These are phyloP conservation scores for Alternaria metachromatica DNA, from an alignment of 2,329 filamentous ascomycete species.

Conservation along the genomic window DNA sequence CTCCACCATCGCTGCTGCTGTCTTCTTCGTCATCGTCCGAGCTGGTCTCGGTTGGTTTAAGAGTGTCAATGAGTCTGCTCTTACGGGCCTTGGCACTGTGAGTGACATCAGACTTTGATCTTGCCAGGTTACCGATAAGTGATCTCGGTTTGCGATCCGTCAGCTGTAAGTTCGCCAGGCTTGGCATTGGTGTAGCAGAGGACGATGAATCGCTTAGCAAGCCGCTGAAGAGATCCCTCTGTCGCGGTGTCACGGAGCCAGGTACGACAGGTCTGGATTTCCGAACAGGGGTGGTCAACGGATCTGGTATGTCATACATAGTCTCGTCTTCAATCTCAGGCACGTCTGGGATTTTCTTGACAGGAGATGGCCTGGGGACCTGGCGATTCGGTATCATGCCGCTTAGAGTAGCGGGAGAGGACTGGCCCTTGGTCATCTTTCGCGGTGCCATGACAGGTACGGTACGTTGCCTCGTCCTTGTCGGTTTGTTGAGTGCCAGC, in stretches of 20 bases:
- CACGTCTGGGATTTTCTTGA: slow-evolving; percentile 18
- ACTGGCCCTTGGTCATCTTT: slow-evolving; percentile 35
- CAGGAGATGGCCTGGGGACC: slow-evolving; percentile 20
- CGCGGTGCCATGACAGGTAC: slow-evolving; percentile 22
- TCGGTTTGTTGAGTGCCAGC: slow-evolving; percentile 31
- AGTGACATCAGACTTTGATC: slow-evolving; percentile 44
- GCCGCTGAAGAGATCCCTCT: slow-evolving; percentile 44
- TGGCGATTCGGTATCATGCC: slow-evolving; percentile 40
- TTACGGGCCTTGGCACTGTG: slow-evolving; percentile 32
- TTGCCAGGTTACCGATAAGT: slow-evolving; percentile 29
- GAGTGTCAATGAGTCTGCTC: slow-evolving; percentile 40
- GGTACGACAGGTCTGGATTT: slow-evolving; percentile 15
- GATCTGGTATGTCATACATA: slow-evolving; percentile 45
- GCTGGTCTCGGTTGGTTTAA: slow-evolving; percentile 34
- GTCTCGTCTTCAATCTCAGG: slow-evolving; percentile 37
- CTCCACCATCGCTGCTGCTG: slow-evolving; percentile 33
- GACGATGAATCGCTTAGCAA: slow-evolving; percentile 39
- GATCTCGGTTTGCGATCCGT: slow-evolving; percentile 33
- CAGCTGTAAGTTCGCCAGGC: slow-evolving; percentile 39
- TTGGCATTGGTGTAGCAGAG: slow-evolving; percentile 39
- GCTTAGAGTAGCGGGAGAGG: slow-evolving; percentile 43
- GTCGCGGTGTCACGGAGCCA: slow-evolving; percentile 46
- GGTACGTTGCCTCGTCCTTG: slow-evolving; percentile 34
- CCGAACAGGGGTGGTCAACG: slow-evolving; percentile 28
- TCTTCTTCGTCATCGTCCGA: slow-evolving; percentile 34